Evolutionary conservation across 2,329 filamentous ascomycete genomes (phyloP), one percentile per base, ranked within the genome.

Genomic region (Fusarium guadeloupense): DNA sequence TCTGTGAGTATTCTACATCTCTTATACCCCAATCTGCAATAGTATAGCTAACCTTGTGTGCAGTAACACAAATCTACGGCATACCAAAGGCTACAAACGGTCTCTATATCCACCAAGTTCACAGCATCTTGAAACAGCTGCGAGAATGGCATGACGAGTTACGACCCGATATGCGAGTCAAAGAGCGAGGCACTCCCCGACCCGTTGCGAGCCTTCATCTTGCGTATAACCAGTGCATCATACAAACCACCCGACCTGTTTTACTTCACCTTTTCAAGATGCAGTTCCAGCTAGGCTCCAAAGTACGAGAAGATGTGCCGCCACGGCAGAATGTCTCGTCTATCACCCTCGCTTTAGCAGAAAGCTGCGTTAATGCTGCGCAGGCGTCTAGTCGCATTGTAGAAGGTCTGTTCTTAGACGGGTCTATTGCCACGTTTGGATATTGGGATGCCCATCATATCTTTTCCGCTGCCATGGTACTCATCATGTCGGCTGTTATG

Each of bases 141-240:
- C 59, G 70, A 20, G 66, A 50, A 35, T 72, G 70, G 70, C 64
- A 72, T 2, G 70, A 71, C 2, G 66, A 68, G 2, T 17, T 72
- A 1, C 69, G 67, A 0, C 46, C 54, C 0, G 58, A 62, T 1
- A 62, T 72, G 64, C 62, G 70, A 0, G 51, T 71, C 13, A 66
- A 67, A 5, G 70, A 71, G 17, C 55, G 64, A 0, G 64, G 68
- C 9, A 71, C 69, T 1, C 69, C 66, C 0, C 39, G 70, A 0
- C 62, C 70, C 0, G 70, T 70, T 0, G 68, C 68, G 1, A 73
- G 71, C 17, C 65, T 72, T 1, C 70, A 73, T 20, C 67, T 74
- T 0, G 71, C 71, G 2, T 74, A 74, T 46, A 71, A 71, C 10
- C 72, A 75, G n/a, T 74, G 71, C 49, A 74, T 75, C 14, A 74